phyloP scores from a whole-genome alignment of 2,329 filamentous ascomycete genomes.

The Fusarium euwallaceae region DNA sequence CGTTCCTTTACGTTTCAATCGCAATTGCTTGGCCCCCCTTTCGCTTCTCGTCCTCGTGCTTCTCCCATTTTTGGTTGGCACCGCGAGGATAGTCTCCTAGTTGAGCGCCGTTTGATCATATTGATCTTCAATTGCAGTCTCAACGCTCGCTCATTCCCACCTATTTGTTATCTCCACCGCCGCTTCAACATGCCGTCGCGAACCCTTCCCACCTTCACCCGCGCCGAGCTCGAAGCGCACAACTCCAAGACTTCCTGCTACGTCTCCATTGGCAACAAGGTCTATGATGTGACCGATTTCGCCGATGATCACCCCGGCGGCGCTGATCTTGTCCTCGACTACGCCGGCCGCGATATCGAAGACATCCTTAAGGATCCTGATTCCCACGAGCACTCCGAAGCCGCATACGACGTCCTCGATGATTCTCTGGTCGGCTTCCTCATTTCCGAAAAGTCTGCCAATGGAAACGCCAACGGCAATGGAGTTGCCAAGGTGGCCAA shows the following conservation, averaged over 20 bases:
- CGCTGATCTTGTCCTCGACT: slow-evolving; percentile 87
- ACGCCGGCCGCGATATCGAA: slow-evolving; percentile 87
- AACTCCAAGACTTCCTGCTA: slow-evolving; percentile 88
- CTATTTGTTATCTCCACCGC: slow-evolving; percentile 12
- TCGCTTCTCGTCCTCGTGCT: slow-evolving; percentile 10
- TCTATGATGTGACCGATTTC: slow-evolving; percentile 96
- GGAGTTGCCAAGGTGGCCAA: slow-evolving; percentile 45
- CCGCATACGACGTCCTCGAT: slow-evolving; percentile 95
- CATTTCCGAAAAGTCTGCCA: slow-evolving; percentile 66
- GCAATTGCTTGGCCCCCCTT: slow-evolving; percentile 5
- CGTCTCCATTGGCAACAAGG: slow-evolving; percentile 88
- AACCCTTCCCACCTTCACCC: slow-evolving; percentile 86
- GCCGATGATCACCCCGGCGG: slow-evolving; percentile 92
- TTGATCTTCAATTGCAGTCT: slow-evolving; percentile 16
- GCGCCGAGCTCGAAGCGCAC: slow-evolving; percentile 84
- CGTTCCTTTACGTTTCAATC: slow-evolving; percentile 22
- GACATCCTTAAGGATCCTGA: slow-evolving; percentile 84
- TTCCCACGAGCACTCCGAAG: slow-evolving; percentile 89
- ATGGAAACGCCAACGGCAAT: slow-evolving; percentile 48
- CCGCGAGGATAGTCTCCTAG: slow-evolving; percentile 20
- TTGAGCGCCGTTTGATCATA: slow-evolving; percentile 22
- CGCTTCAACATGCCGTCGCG: slow-evolving; percentile 76
- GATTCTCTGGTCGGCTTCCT: slow-evolving; percentile 89
- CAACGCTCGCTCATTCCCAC: slow-evolving; percentile 6
- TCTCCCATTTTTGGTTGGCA: slow-evolving; percentile 9